phyloP scores from a whole-genome alignment of 2,329 filamentous ascomycete genomes.

The Aspergillus puulaauensis region DNA sequence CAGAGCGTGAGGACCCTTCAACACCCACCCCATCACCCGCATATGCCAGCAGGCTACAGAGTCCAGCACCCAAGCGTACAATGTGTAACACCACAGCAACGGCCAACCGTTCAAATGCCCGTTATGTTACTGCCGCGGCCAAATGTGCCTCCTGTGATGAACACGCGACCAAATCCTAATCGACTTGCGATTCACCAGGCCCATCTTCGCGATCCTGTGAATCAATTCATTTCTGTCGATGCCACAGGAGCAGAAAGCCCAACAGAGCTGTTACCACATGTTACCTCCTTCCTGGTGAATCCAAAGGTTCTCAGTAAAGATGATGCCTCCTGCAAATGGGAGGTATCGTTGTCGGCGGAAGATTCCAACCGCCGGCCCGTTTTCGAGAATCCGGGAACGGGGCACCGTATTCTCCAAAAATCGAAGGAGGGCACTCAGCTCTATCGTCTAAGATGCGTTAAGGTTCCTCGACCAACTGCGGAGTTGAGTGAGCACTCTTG shows the following conservation, averaged over 20 bases:
- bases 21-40: not conserved
- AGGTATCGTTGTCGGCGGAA: constrained; percentile 35
- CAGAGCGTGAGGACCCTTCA: not conserved
- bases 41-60: not conserved
- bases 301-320: constrained; percentile 30
- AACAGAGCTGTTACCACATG: constrained; percentile 37
- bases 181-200: constrained; percentile 58
- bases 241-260: constrained; percentile 18
- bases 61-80: not conserved
- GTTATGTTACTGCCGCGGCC: constrained; percentile 36
- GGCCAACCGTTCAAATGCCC: not conserved
- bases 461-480: constrained; percentile 31
- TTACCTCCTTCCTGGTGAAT: constrained; percentile 31
- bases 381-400: constrained; percentile 6
- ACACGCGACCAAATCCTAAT: constrained; percentile 45
- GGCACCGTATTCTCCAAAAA: constrained; percentile 28
- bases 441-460: constrained; percentile 69
- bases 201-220: constrained; percentile 54
- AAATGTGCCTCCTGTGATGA: constrained; percentile 33
- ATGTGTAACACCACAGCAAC: not conserved
- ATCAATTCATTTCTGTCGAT: constrained; percentile 31
- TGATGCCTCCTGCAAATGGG: constrained; percentile 29
- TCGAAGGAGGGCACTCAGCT: constrained; percentile 56
- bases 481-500: constrained; percentile 54
- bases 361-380: constrained; percentile 35